Percentiles rank a stretch among this genome's conserved stretches.
These are phyloP conservation scores for Onygenales sp. DNA, from an alignment of 2,329 filamentous ascomycete species.

Conservation along the genomic window DNA sequence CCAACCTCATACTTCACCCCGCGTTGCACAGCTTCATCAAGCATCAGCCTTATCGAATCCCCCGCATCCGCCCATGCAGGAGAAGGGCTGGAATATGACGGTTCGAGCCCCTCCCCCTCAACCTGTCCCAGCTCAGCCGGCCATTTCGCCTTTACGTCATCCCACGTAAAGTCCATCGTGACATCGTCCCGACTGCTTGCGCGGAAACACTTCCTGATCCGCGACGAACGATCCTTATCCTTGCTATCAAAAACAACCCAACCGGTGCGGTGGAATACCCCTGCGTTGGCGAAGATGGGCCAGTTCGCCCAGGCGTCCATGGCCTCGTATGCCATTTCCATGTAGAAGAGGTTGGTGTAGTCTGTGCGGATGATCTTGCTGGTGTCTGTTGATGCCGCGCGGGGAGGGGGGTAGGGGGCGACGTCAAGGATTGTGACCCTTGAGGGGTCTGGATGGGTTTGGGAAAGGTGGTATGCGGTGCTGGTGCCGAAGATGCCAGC, in stretches of 20 bases:
- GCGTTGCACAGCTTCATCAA: slow-evolving; percentile 32
- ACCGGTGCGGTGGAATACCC: slow-evolving; percentile 50
- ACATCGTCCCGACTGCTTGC: slow-evolving; percentile 33
- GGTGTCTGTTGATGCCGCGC: slow-evolving; percentile 61
- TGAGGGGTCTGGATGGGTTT: slow-evolving; percentile 24
- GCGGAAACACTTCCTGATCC: slow-evolving; percentile 47
- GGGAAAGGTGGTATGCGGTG: slow-evolving; percentile 47
- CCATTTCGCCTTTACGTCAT: slow-evolving; percentile 32
- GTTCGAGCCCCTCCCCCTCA: slow-evolving; percentile 27
- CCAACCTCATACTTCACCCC: slow-evolving; percentile 39
- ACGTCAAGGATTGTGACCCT: slow-evolving; percentile 51
- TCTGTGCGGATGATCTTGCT: slow-evolving; percentile 65
- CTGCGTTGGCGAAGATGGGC: slow-evolving; percentile 44
- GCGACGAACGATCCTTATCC: slow-evolving; percentile 38
- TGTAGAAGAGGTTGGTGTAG: slow-evolving; percentile 57
- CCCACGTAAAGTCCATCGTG: slow-evolving; percentile 35
- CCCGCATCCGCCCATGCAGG: slow-evolving; percentile 47
- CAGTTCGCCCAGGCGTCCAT: slow-evolving; percentile 52
- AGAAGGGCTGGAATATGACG: slow-evolving; percentile 41
- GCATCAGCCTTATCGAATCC: slow-evolving; percentile 35
- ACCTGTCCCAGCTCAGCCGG: slow-evolving; percentile 29
- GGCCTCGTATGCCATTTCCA: slow-evolving; percentile 54
- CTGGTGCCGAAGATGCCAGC: slow-evolving; percentile 44
- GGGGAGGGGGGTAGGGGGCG: slow-evolving; percentile 38
- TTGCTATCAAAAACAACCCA: slow-evolving; percentile 48